Base-by-base conservation (phyloP, 345 rosid genomes). In the Salix udensis region DNA sequence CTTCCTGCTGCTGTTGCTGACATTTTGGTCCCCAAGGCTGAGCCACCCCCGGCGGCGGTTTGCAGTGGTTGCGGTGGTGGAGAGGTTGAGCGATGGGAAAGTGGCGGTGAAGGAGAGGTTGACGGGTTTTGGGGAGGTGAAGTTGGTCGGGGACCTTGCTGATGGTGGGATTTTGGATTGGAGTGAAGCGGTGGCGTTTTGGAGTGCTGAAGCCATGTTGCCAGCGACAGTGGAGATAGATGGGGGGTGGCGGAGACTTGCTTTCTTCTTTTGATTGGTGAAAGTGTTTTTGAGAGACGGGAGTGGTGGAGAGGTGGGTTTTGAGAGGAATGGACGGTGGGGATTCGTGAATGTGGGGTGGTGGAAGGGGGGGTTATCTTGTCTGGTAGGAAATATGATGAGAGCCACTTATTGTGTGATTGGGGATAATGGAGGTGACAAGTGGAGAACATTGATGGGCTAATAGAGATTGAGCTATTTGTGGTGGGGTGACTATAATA, bases 191-290 rank as follows among this genome's bases (percentile, higher is more conserved):
- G 88, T 73, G 6, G 85, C 79, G 73, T 87, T 80, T 42, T 85
- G 92, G 13, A 94, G 89, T 70, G 93, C 76, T 40, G 94, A 78
- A n/a, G 93, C 94, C 98, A 91, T 9, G 65, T 10, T 42, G 14
- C 46, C 46, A 10, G 42, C 6, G 71, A 30, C 9, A 44, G 60
- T 28, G 1, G 24, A 18, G n/a, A 65, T 74, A 55, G 65, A 39
- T 2, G 75, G 74, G 52, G 26, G 1, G 55, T 21, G 13, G 50
- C 15, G 21, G 37, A 6, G 16, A 58, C 28, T 58, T 46, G 0
- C 14, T 46, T 15, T 46, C 18, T 13, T 46, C 16, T 14, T n/a
- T 23, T 58, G 28, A 23, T 58, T 9, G 64, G 64, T n/a, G 62
- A 58, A 58, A 58, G 62, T 58, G 28, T 23, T 23, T 53, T 21